phyloP scores from a whole-genome alignment of 495 filamentous ascomycete genomes.

The Aspergillus sclerotiicarbonarius region DNA sequence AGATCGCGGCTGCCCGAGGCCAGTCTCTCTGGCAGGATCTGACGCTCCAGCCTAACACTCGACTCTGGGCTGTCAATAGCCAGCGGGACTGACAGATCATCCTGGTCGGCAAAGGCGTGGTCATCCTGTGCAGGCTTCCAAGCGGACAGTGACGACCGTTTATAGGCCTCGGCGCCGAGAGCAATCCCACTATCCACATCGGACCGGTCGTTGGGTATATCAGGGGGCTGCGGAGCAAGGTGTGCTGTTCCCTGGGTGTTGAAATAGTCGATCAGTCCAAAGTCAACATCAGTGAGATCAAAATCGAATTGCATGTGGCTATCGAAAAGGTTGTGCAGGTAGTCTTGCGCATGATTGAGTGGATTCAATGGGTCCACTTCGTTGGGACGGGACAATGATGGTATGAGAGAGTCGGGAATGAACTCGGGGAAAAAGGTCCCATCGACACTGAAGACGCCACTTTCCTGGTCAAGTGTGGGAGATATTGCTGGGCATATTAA shows the following conservation, averaged over 20 bases:
- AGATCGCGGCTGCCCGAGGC: conserved; percentile 51
- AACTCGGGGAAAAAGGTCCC: conserved; percentile 37
- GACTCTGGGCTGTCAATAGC: conserved; percentile 32
- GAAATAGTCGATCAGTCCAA: conserved; percentile 56
- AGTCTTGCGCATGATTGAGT: conserved; percentile 23
- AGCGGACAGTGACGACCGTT: conserved; percentile 50
- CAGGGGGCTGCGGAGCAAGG: conserved; percentile 11
- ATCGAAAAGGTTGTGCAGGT: conserved; percentile 27
- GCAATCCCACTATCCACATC: conserved; percentile 29
- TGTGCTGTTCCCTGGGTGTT: conserved; percentile 44
- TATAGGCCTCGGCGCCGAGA: conserved; percentile 36
- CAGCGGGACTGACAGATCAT: conserved; percentile 50
- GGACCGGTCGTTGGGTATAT: conserved; percentile 13
- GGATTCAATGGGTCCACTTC: conserved; percentile 21
- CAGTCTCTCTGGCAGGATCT: conserved; percentile 33
- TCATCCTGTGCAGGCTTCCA: conserved; percentile 53
- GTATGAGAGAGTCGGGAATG: conserved; percentile 33
- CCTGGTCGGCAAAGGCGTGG: conserved; percentile 50
- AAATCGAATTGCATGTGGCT: conserved; percentile 51
- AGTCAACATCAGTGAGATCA: conserved; percentile 60
- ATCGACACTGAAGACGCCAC: conserved; percentile 34
- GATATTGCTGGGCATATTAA: conserved; percentile 20
- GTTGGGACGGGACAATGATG: conserved; percentile 27
- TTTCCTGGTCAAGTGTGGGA: conserved; percentile 30
- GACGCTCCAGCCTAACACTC: conserved; percentile 18